These are phyloP conservation scores for Dovyalis caffra DNA, from an alignment of 345 rosid species.

Conservation along the genomic window DNA sequence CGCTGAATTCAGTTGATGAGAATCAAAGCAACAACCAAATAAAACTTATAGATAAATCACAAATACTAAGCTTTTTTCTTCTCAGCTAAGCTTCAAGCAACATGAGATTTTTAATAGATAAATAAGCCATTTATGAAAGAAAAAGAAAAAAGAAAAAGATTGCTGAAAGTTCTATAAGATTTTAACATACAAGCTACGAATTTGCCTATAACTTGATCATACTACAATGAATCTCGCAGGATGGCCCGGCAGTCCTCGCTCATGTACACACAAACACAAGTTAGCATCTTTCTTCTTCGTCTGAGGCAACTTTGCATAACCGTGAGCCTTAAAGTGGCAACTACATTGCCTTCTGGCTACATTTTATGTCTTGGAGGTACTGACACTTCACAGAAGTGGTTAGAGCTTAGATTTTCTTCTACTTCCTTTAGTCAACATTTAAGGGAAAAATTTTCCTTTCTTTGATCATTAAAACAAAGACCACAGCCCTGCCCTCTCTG, in stretches of 20 bases:
- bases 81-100: neutral
- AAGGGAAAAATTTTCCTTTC: neutral
- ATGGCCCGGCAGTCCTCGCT: too few species aligned
- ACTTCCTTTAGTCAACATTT: neutral
- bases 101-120: neutral
- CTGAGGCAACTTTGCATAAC: too few species aligned
- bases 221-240: too few species aligned
- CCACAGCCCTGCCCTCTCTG: neutral
- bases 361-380: too few species aligned
- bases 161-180: too few species aligned
- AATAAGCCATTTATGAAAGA: neutral
- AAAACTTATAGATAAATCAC: neutral
- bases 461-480: neutral
- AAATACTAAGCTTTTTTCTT: neutral
- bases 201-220: too few species aligned
- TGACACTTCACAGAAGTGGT: neutral
- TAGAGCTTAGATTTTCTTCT: neutral
- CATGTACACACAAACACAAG: too few species aligned
- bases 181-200: too few species aligned
- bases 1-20: conserved; percentile 45
- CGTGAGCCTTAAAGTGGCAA: neutral
- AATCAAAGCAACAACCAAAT: neutral
- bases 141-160: too few species aligned
- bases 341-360: neutral
- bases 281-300: too few species aligned